phyloP scores from a whole-genome alignment of 2,329 filamentous ascomycete genomes.

The Fusarium sp. region DNA sequence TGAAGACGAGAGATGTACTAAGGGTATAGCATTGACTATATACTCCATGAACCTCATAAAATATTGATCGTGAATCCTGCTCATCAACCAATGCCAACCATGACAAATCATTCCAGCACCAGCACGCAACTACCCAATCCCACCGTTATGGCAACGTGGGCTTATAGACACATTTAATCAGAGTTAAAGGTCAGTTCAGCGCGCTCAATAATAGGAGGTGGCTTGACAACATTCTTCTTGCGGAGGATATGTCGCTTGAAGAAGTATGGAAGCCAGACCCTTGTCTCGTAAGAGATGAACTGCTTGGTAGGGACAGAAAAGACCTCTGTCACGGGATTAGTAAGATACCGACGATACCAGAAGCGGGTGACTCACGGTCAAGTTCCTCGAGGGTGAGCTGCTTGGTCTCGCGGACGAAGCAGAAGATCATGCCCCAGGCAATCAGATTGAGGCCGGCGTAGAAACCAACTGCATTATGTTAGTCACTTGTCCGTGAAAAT shows the following conservation, averaged over 20 bases:
- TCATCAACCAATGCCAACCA: too few relatives aligned
- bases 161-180: not conserved
- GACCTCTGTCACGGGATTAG: not conserved
- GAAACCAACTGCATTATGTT: conserved; percentile 44
- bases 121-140: not conserved
- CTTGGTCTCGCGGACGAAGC: conserved; percentile 60
- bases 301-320: conserved; percentile 46
- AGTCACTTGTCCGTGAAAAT: not conserved
- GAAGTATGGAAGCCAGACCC: conserved; percentile 48
- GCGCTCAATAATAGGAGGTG: conserved; percentile 43
- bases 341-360: too few relatives aligned
- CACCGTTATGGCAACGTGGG: fast-evolving
- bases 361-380: conserved; percentile 39
- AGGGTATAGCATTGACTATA: not conserved
- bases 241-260: conserved; percentile 49
- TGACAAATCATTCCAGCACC: not conserved
- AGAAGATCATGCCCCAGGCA: conserved; percentile 57
- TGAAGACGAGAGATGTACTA: fast-evolving
- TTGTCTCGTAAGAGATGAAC: conserved; percentile 46
- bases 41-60: not conserved
- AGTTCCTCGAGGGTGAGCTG: conserved; percentile 60
- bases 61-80: not conserved
- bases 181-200: conserved; percentile 6
- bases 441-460: conserved; percentile 58
- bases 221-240: conserved; percentile 42